phyloP scores from a whole-genome alignment of 805 yeast genomes.

The Wickerhamomyces strasburgensis region DNA sequence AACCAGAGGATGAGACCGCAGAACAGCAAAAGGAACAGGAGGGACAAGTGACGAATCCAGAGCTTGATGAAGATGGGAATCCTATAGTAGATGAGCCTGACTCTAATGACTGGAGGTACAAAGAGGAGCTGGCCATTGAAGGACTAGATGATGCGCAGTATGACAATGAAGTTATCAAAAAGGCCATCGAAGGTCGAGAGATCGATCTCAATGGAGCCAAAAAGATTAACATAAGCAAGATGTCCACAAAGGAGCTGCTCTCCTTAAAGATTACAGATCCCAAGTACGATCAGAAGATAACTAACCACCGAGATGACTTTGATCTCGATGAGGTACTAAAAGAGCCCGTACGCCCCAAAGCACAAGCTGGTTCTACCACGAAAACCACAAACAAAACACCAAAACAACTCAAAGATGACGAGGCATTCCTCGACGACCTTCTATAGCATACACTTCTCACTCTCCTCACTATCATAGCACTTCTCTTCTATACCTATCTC shows the following conservation, averaged over 20 bases:
- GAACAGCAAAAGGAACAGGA: neutral
- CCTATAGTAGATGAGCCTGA: slow-evolving; percentile 11
- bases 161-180: slow-evolving; percentile 14
- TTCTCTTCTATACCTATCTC: too few relatives aligned
- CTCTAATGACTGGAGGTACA: slow-evolving; percentile 22
- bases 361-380: too few relatives aligned
- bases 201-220: slow-evolving; percentile 6
- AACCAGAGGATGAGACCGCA: neutral
- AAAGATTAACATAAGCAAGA: slow-evolving; percentile 1
- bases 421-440: slow-evolving; percentile 22
- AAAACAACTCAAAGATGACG: slow-evolving; percentile 13
- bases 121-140: slow-evolving; percentile 20
- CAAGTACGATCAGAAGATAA: slow-evolving; percentile 5
- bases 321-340: neutral
- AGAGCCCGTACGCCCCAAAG: neutral
- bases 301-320: neutral
- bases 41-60: slow-evolving; percentile 7
- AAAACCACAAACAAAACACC: slow-evolving; percentile 23
- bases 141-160: slow-evolving; percentile 13
- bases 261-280: slow-evolving; percentile 6
- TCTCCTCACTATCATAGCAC: neutral
- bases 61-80: slow-evolving; percentile 14
- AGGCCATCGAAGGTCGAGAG: slow-evolving; percentile 7
- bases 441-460: slow-evolving; percentile 1
- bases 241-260: slow-evolving; percentile 12